Conservation (phyloP, 164 flowering plant species). For the Buxus sempervirens region DNA sequence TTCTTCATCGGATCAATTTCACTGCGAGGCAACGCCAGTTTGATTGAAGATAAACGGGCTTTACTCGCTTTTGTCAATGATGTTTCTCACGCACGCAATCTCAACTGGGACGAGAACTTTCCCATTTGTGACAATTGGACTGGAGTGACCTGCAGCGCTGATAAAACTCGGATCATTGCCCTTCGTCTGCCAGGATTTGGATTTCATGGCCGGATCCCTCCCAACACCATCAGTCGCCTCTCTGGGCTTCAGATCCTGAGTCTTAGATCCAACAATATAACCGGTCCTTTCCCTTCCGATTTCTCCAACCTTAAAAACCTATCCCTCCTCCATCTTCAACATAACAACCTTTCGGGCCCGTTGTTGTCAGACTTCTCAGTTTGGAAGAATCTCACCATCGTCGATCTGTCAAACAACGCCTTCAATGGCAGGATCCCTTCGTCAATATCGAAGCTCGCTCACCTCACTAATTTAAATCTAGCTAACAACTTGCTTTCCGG, state of each 20-base stretch:
- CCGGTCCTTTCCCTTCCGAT: slow-evolving; percentile 55
- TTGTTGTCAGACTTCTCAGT: slow-evolving; percentile 55
- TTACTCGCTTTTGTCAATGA: slow-evolving; percentile 48
- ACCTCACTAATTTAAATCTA: slow-evolving; percentile 50
- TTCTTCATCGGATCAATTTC: slow-evolving; percentile 25
- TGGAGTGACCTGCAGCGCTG: slow-evolving; percentile 50
- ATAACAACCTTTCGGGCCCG: slow-evolving; percentile 53
- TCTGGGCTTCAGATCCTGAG: slow-evolving; percentile 56
- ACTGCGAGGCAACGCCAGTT: slow-evolving; percentile 23
- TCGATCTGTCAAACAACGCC: slow-evolving; percentile 54
- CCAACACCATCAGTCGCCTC: slow-evolving; percentile 53
- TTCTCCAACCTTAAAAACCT: slow-evolving; percentile 43
- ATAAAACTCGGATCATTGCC: slow-evolving; percentile 37
- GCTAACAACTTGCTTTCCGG: slow-evolving; percentile 61
- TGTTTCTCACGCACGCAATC: slow-evolving; percentile 39
- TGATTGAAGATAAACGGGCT: slow-evolving; percentile 48
- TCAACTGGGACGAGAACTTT: slow-evolving; percentile 45
- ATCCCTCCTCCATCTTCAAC: slow-evolving; percentile 55
- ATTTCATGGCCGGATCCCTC: slow-evolving; percentile 52
- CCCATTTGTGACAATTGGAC: slow-evolving; percentile 58
- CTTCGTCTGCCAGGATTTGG: slow-evolving; percentile 66
- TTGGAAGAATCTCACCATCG: slow-evolving; percentile 50
- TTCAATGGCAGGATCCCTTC: slow-evolving; percentile 54
- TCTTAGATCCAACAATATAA: slow-evolving; percentile 55
- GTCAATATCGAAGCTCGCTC: slow-evolving; percentile 44